phyloP scores from a whole-genome alignment of 2,329 filamentous ascomycete genomes.

The Fusarium tuaranense region DNA sequence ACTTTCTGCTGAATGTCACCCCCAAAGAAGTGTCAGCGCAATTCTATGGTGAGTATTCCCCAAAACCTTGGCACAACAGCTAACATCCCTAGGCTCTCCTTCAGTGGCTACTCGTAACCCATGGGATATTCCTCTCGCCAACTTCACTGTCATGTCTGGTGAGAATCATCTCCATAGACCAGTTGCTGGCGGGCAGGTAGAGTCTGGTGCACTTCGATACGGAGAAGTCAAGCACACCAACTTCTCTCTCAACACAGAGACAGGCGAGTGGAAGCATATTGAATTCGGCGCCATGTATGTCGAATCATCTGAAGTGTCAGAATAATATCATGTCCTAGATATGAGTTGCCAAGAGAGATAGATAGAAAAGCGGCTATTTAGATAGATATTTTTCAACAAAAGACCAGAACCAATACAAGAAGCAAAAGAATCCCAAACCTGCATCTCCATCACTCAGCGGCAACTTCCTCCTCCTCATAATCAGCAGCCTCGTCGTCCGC shows the following conservation, averaged over 20 bases:
- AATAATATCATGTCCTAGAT: background rate
- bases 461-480: slow-evolving; percentile 67
- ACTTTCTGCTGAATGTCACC: slow-evolving; percentile 73
- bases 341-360: background rate
- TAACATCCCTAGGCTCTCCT: slow-evolving; percentile 51
- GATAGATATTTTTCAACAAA: background rate
- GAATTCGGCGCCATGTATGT: slow-evolving; percentile 29
- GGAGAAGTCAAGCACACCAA: slow-evolving; percentile 54
- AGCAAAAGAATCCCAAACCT: background rate
- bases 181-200: slow-evolving; percentile 56
- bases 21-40: slow-evolving; percentile 69
- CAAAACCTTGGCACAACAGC: accelerated
- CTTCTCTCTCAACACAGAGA: slow-evolving; percentile 31
- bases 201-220: slow-evolving; percentile 67
- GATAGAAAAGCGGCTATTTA: background rate
- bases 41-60: slow-evolving; percentile 64
- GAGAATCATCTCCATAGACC: slow-evolving; percentile 67
- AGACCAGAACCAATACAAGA: background rate
- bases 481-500: slow-evolving; percentile 97
- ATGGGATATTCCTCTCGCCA: slow-evolving; percentile 74
- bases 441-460: slow-evolving; percentile 1
- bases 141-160: slow-evolving; percentile 74
- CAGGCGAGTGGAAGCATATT: slow-evolving; percentile 23
- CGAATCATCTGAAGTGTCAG: background rate
- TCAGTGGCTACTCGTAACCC: slow-evolving; percentile 69